These are phyloP conservation scores for Patellifolia procumbens DNA, from an alignment of 179 eudicot species.

Conservation along the genomic window DNA sequence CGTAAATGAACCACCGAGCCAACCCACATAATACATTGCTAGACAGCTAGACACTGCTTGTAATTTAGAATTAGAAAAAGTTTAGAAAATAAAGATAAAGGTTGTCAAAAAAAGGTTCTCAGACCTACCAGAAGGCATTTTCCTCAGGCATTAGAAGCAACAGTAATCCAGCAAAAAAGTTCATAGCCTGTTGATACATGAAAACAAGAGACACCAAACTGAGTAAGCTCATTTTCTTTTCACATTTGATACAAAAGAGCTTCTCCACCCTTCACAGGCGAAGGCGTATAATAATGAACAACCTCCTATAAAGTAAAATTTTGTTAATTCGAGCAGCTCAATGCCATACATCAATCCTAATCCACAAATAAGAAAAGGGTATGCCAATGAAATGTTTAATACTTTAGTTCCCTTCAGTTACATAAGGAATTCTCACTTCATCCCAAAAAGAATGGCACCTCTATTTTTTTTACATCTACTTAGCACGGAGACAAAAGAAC, in stretches of 20 bases:
- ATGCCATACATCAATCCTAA: not conserved
- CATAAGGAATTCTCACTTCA: not conserved
- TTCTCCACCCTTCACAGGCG: not conserved
- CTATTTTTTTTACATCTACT: not conserved
- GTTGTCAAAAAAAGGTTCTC: conserved; percentile 8
- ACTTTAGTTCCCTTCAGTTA: not conserved
- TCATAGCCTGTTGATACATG: conserved; percentile 77
- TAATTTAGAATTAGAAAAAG: conserved; percentile 11
- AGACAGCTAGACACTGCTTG: not conserved
- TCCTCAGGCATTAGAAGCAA: conserved; percentile 99
- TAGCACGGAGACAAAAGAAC: not conserved
- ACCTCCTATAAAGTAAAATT: not conserved
- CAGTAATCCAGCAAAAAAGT: conserved; percentile 93
- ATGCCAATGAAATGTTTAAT: not conserved
- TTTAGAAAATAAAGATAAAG: not conserved
- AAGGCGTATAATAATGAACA: not conserved
- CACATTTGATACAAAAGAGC: not conserved
- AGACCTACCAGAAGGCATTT: conserved; percentile 98
- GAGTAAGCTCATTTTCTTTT: conserved; percentile 9
- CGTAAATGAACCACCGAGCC: conserved; percentile 12
- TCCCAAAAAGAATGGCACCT: not conserved
- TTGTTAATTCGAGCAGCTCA: not conserved
- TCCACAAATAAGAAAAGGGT: not conserved
- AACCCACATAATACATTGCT: conserved; percentile 12
- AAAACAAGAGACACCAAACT: conserved; percentile 24